Evolutionary conservation across 805 yeast genomes (phyloP), one percentile per base, ranked within the genome.

Genomic region (Ogataea allantospora): DNA sequence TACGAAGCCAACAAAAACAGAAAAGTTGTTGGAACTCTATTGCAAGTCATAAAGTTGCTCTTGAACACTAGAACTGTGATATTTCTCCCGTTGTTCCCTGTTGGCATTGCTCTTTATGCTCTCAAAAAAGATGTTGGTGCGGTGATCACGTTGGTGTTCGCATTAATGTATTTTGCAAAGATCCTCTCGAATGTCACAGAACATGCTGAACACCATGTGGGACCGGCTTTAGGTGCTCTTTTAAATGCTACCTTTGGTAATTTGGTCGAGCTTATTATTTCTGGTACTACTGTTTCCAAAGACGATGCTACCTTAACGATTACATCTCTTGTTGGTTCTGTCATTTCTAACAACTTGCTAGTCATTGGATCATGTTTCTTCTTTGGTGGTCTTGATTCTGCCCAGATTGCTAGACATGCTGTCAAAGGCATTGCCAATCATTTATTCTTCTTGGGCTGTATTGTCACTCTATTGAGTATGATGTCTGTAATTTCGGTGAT

Each of bases 291-390:
- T 3, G 47, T 43, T 20, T 43, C 47, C 16, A 43, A 43, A 20
- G 47, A 43, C 36, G 47, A 43, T 27, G 47, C 47, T 9, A 43
- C 47, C 10, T 27, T 43, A 30, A 43, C 47, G 10, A 43, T 43
- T 12, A 43, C 47, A 5, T 39, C 43, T 8, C 33, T 43, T n/a
- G 37, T 43, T 15, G 47, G 47, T 11, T 43, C 47, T 13, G 37
- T 39, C 18, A 43, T 43, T 10, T 43, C 47, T 7, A 43, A 43
- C 41, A 43, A 43, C 31, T 33, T 43, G 21, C 42, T 43, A 5
- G 47, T 43, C 22, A 36, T 43, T 29, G 47, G 47, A 15, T 43
- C 47, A 8, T 39, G 47, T 30, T 43, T 39, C 34, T 43, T 43
- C 38, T 43, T 43, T 30, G 47, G 47, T 10, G 47, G 47, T 10